Evolutionary conservation across 2,329 filamentous ascomycete species (phyloP), one percentile per base, ranked within the genome.

Genomic region (Ilyonectria sp.): DNA sequence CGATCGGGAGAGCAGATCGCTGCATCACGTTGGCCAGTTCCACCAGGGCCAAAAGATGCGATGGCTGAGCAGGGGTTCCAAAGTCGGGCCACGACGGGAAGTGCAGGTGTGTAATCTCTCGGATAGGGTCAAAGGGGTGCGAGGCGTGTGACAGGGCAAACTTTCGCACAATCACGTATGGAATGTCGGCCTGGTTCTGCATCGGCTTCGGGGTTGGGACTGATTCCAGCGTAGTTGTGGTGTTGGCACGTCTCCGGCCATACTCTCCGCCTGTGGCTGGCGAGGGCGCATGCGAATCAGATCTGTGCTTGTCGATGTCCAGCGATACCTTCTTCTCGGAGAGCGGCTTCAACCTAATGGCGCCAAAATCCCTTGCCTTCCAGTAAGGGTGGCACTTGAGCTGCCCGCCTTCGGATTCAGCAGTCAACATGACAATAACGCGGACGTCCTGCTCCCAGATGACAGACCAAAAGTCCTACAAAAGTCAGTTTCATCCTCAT

Each of bases 41-140:
- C n/a, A 98, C 93, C 17, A 99, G 83, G 2, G 92, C 93, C 17
- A 99, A 86, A 2, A 99, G 86, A 75, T 98, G 94, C 6, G 90
- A 90, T 1, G 96, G 94, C 75, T 97, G 93, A 0, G 96, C 94
- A 0, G 95, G 95, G 0, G 94, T 92, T 21, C 96, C 96, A 80
- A 98, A 98, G 77, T 99, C 96, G 0, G 96, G 96, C 96, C 96
- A 99, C n/a, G 92, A 91, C 0, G 94, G 91, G 79, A 98, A 98
- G 78, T 98, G 95, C 15, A 99, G 84, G 74, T 99, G 96, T 0
- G 95, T 98, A 69, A 99, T 92, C 80, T 98, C 95, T 26, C 95
- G 92, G 72, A 97, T 92, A 0, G 94, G 93, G 21, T 90, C 89
- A 76, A 97, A 98, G 0, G 95, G 95, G 65, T 93, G 88, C 2